A percentile compares a stretch with the other conserved stretches of the same genome.
phyloP scores from a whole-genome alignment of 495 filamentous ascomycete genomes.

The Mytilinidion resinicola region DNA sequence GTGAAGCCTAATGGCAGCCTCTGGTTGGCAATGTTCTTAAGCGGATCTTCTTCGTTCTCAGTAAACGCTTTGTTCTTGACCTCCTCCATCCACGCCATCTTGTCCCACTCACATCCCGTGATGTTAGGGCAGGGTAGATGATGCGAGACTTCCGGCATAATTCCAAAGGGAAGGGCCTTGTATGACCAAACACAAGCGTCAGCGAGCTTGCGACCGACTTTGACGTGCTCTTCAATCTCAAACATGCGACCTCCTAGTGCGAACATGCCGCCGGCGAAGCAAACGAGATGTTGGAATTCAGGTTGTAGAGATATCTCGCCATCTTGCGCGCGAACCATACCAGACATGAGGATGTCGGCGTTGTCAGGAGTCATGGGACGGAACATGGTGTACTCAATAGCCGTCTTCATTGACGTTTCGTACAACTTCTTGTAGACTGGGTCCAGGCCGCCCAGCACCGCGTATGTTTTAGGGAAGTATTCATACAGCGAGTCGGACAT shows the following conservation, averaged over 20 bases:
- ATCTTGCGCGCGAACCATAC: constrained; percentile 28
- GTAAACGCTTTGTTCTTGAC: constrained; percentile 16
- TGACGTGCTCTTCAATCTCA: constrained; percentile 47
- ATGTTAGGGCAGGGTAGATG: constrained; percentile 42
- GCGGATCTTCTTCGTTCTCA: constrained; percentile 35
- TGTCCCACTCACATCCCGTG: constrained; percentile 51
- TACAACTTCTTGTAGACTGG: constrained; percentile 31
- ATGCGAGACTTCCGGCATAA: constrained; percentile 57
- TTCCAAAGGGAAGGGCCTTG: constrained; percentile 49
- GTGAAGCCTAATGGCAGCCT: constrained; percentile 55
- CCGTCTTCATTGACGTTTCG: constrained; percentile 32
- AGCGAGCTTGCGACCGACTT: constrained; percentile 50
- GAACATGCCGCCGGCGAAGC: constrained; percentile 59
- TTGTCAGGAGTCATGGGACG: constrained; percentile 37
- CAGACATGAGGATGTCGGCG: constrained; percentile 34
- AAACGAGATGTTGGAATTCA: constrained; percentile 52
- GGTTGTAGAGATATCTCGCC: constrained; percentile 29
- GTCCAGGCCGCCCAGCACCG: constrained; percentile 37
- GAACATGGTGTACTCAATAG: constrained; percentile 33
- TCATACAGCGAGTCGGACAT: constrained; percentile 40
- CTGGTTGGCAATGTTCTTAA: constrained; percentile 40
- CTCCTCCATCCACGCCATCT: constrained; percentile 44
- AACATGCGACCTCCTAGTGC: constrained; percentile 56
- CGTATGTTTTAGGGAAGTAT: constrained; percentile 45
- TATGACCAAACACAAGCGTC: constrained; percentile 60